Conservation (phyloP, 768 basidiomycete species). For the Leccinum aurantiacum region DNA sequence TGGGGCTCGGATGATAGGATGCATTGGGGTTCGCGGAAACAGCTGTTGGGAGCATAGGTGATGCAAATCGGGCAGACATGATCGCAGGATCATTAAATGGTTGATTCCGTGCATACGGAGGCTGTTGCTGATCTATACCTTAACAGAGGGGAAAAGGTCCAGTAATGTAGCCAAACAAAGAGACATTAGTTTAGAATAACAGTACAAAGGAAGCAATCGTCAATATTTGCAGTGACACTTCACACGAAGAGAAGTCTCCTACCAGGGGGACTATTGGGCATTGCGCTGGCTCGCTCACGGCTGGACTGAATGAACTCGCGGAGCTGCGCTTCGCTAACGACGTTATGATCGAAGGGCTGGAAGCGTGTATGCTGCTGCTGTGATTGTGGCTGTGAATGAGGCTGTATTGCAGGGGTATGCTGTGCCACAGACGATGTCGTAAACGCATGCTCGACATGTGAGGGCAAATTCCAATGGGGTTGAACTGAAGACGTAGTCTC, state of each 20-base stretch:
- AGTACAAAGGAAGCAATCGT: conserved; percentile 32
- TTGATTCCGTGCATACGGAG: conserved; percentile 38
- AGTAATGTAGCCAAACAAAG: conserved; percentile 15
- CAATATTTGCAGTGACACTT: conserved; percentile 34
- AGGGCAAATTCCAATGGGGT: conserved; percentile 46
- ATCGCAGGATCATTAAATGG: conserved; percentile 77
- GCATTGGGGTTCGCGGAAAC: conserved; percentile 11
- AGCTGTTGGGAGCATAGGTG: conserved; percentile 33
- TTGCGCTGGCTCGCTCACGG: conserved; percentile 50
- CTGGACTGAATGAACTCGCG: conserved; percentile 74
- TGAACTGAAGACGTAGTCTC: conserved; percentile 38
- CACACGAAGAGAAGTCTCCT: conserved; percentile 46
- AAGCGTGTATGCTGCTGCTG: conserved; percentile 43
- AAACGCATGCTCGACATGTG: conserved; percentile 43
- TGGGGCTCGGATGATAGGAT: conserved; percentile 12
- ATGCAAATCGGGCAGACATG: conserved; percentile 69
- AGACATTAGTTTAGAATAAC: conserved; percentile 23
- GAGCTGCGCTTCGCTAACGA: conserved; percentile 72
- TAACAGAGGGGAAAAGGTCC: conserved; percentile 14
- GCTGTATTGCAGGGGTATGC: conserved; percentile 40
- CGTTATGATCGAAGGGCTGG: conserved; percentile 53
- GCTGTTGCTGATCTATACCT: conserved; percentile 38
- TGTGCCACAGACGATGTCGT: conserved; percentile 50
- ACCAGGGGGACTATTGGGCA: conserved; percentile 43
- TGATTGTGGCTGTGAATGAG: conserved; percentile 37